phyloP scores from a whole-genome alignment of 2,329 filamentous ascomycete species.

The Stachybotrys chartarum region DNA sequence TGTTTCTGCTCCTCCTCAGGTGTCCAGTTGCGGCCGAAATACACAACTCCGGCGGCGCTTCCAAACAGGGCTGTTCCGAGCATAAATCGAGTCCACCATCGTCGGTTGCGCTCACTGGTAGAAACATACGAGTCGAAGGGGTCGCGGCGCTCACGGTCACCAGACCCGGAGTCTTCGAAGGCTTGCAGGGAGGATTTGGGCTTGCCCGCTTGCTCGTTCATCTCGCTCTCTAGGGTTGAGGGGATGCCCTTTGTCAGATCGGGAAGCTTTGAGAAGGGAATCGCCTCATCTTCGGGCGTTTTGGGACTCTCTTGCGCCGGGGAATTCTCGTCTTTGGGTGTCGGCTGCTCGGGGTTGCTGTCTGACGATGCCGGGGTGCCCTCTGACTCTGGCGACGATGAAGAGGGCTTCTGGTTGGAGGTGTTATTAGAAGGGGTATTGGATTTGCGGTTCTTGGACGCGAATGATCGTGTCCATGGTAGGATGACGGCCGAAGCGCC shows the following conservation, averaged over 20 bases:
- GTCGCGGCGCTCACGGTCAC: conserved; percentile 31
- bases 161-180: conserved; percentile 27
- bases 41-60: conserved; percentile 54
- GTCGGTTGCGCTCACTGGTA: conserved; percentile 77
- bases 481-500: conserved; percentile 9
- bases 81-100: conserved; percentile 67
- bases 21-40: conserved; percentile 84
- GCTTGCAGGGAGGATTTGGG: conserved; percentile 23
- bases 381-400: conserved; percentile 5
- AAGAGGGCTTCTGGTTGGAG: conserved; percentile 6
- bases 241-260: conserved; percentile 93
- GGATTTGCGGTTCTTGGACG: conserved; percentile 11
- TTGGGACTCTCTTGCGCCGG: conserved; percentile 26
- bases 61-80: conserved; percentile 55
- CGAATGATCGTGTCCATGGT: conserved; percentile 22
- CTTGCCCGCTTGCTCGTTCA: conserved; percentile 35
- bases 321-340: conserved; percentile 4
- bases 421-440: conserved; percentile 10
- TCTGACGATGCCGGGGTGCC: conserved; percentile 5
- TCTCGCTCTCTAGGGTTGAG: conserved; percentile 78
- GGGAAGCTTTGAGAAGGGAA: conserved; percentile 64
- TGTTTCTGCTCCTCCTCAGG: conserved; percentile 65
- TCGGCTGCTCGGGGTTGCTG: conserved; percentile 13
- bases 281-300: conserved; percentile 25
- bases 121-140: conserved; percentile 77